Base-by-base conservation (phyloP, 805 yeast species). In the Middelhovenomyces tepae region DNA sequence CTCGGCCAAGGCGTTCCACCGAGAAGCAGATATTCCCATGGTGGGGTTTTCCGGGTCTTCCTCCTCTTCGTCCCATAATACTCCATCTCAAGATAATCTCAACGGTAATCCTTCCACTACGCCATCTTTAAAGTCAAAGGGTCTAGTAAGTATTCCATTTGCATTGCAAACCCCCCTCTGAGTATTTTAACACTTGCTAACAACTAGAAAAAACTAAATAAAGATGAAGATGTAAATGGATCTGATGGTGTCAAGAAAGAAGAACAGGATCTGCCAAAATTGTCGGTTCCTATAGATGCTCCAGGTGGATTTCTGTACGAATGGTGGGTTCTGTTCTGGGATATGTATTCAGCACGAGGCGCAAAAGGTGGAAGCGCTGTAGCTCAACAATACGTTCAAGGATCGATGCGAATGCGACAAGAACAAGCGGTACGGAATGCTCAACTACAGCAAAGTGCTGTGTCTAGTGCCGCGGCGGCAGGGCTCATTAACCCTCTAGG, bases 311-410 rank as follows among this genome's bases (percentile, higher is more conserved):
- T 84, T 49, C 59, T 86, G 16, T 78, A 73, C 48, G 96, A 87
- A 54, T 86, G 96, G 96, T 86, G 95, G 95, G 85, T 76, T 62
- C 75, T 87, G 11, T 87, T 86, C 53, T 87, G 95, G 95, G 95
- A 86, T 53, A 77, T 85, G 18, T 83, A 79, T 57, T 81, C 81
- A 49, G 94, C 93, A 2, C 69, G 85, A 46, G 75, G 83, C 26
- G 75, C 71, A 42, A 63, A 76, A 38, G 78, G 74, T 10, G 71
- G 81, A 3, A 31, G 47, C 9, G 60, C 66, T 2, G 60, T 71
- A 37, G 89, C 91, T 2, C 69, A 72, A 28, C 82, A 79, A 49
- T 83, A 81, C 56, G 75, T 74, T 47, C 82, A 78, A 43, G 64
- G 52, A 11, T 49, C 62, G 21, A 64, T 69, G 42, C 69, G 73